phyloP scores from a whole-genome alignment of 2,329 filamentous ascomycete species.

The Coccinonectria pachysandricola region DNA sequence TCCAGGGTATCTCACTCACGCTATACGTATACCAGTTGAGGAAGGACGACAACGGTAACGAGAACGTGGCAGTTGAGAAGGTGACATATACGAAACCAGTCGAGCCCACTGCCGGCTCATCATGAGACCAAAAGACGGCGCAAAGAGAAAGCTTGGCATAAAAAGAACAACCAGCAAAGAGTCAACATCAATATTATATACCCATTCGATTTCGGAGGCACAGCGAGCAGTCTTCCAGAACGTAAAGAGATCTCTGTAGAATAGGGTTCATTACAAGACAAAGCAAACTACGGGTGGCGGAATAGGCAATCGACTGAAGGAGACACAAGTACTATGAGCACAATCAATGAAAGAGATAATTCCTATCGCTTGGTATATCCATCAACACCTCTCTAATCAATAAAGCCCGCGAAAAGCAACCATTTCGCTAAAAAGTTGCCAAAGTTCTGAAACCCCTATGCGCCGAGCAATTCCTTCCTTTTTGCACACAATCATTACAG shows the following conservation, averaged over 20 bases:
- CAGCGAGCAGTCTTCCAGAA: no score
- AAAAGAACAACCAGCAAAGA: constrained; percentile 10
- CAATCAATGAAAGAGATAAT: constrained; percentile 20
- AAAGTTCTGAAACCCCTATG: no score
- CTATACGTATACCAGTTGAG: constrained; percentile 87
- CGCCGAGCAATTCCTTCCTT: no score
- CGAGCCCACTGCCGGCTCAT: constrained; percentile 44
- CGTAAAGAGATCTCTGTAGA: no score
- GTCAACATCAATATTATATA: constrained; percentile 17
- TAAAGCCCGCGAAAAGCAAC: no score
- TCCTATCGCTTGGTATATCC: constrained; percentile 28
- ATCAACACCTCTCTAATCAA: no score
- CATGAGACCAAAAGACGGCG: constrained; percentile 8
- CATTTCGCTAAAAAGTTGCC: no score
- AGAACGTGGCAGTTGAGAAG: constrained; percentile 77
- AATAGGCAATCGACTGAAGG: constrained; percentile 7
- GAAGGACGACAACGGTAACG: constrained; percentile 64
- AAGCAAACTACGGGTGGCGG: no score
- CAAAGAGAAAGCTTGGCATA: constrained; percentile 4
- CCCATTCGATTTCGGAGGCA: no score
- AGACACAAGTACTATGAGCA: constrained; percentile 20
- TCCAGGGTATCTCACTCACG: constrained; percentile 91
- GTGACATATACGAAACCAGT: constrained; percentile 75
- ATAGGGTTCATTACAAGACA: no score
- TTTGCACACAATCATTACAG: constrained; percentile 30